Evolutionary conservation across 192 early-diverging fungal species (phyloP), one percentile per base, ranked within the genome.

Genomic region (Coemansia sp.): DNA sequence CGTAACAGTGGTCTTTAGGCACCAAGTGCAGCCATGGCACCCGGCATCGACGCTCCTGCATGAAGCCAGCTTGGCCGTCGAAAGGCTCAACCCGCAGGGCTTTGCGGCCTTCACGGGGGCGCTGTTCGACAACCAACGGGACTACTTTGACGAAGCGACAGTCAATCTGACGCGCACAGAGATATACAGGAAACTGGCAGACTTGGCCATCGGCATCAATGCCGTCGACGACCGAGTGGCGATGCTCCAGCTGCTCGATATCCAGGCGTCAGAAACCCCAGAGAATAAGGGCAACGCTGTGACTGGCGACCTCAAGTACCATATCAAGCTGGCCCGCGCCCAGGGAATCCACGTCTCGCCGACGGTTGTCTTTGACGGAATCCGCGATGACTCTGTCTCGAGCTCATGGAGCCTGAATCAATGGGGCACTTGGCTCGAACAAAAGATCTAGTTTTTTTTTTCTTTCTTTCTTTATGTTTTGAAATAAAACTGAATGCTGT

Each of bases 11-110:
- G 70, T 90, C 15, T 88, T 94, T 69, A 82, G 91, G 17, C 90
- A 94, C 65, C 92, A 94, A 73, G 82, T 94, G 50, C 92, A 94
- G 61, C 88, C 91, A 0, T 93, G 92, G 92, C 91, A 94, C 70
- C 91, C 91, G 0, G 69, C 74, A 22, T 89, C 88, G 2, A 89
- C 88, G 5, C 60, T 91, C 32, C 70, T 91, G 55, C 89, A 92
- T 61, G 92, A 94, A 70, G 89, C 90, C 36, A 86, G 84, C 38
- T 53, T 92, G 41, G 90, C 89, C 13, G 89, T 90, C 50, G 88
- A 89, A 55, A 76, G 65, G 38, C 33, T 92, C 38, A 73, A 88
- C 59, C 69, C 85, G 3, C 5, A 41, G 0, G 81, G 76, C 9
- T 92, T 92, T 67, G 79, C 65, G 20, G 52, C 57, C 0, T 89